phyloP scores from a whole-genome alignment of 148 eudicot species.

The Dianthus caryophyllus region DNA sequence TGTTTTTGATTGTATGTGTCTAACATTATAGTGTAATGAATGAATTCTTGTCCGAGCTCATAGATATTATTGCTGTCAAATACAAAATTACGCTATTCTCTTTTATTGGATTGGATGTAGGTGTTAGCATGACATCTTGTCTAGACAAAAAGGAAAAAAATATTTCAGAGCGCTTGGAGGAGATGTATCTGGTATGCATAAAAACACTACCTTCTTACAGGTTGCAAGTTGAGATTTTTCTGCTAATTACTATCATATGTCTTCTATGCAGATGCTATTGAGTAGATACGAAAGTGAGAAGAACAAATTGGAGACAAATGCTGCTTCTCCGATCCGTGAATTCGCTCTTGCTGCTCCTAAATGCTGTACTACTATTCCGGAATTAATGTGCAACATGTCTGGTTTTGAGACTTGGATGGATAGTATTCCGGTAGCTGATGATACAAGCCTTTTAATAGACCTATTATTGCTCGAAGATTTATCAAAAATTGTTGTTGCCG shows the following conservation, averaged over 20 bases:
- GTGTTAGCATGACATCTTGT: slow-evolving; percentile 67
- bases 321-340: slow-evolving; percentile 24
- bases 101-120: slow-evolving; percentile 44
- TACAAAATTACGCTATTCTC: neutral
- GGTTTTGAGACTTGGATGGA: slow-evolving; percentile 59
- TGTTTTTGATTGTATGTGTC: neutral
- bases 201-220: neutral
- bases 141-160: slow-evolving; percentile 34
- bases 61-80: neutral
- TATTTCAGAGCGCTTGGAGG: slow-evolving; percentile 49
- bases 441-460: slow-evolving; percentile 62
- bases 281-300: slow-evolving; percentile 53
- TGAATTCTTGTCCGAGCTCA: neutral
- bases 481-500: slow-evolving; percentile 41
- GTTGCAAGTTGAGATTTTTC: neutral
- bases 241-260: neutral
- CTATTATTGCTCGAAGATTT: slow-evolving; percentile 63
- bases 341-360: slow-evolving; percentile 25
- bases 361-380: slow-evolving; percentile 57
- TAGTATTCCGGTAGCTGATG: slow-evolving; percentile 55
- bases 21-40: neutral
- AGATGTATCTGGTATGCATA: slow-evolving; percentile 66
- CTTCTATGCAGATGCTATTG: slow-evolving; percentile 45
- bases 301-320: slow-evolving; percentile 36
- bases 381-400: slow-evolving; percentile 37